phyloP scores from a whole-genome alignment of 768 basidiomycete genomes.

The Tricholoma matsutake region DNA sequence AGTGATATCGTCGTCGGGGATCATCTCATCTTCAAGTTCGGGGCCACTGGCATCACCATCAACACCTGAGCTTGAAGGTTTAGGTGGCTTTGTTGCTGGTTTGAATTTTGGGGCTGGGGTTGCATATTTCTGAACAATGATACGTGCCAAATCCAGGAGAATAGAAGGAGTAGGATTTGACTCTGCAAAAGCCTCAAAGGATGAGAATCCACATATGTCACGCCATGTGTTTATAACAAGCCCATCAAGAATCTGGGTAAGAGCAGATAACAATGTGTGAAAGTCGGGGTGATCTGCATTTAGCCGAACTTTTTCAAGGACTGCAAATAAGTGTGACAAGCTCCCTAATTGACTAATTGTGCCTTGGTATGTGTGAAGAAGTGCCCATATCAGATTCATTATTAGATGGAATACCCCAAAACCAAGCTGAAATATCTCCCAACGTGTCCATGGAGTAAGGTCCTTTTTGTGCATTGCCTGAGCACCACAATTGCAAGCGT shows the following conservation, averaged over 20 bases:
- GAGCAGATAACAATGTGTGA: constrained; percentile 23
- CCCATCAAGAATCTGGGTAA: too few species aligned
- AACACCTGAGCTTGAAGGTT: too few species aligned
- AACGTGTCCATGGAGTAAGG: constrained; percentile 19
- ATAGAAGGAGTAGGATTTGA: too few species aligned
- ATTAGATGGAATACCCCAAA: too few species aligned
- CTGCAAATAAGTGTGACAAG: constrained; percentile 19
- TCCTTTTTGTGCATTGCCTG: constrained; percentile 17
- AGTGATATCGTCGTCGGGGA: constrained; percentile 29
- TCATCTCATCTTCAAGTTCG: constrained; percentile 26
- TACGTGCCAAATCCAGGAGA: too few species aligned
- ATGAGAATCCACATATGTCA: too few species aligned
- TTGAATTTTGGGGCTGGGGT: too few species aligned
- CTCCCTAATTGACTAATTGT: constrained; percentile 19
- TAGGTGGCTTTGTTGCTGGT: too few species aligned
- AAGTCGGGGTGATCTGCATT: constrained; percentile 32
- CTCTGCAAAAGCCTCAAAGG: too few species aligned
- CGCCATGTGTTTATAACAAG: constrained; percentile 4
- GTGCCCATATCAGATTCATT: constrained; percentile 19
- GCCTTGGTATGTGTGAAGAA: constrained; percentile 28
- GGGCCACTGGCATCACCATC: not conserved
- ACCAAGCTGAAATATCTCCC: constrained; percentile 19
- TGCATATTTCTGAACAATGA: too few species aligned
- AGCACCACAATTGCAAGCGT: constrained; percentile 18
- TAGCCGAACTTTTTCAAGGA: constrained; percentile 21